Evolutionary conservation across 148 eudicot species (phyloP), one percentile per base, ranked within the genome.

Genomic region (Dysphania ambrosioides): DNA sequence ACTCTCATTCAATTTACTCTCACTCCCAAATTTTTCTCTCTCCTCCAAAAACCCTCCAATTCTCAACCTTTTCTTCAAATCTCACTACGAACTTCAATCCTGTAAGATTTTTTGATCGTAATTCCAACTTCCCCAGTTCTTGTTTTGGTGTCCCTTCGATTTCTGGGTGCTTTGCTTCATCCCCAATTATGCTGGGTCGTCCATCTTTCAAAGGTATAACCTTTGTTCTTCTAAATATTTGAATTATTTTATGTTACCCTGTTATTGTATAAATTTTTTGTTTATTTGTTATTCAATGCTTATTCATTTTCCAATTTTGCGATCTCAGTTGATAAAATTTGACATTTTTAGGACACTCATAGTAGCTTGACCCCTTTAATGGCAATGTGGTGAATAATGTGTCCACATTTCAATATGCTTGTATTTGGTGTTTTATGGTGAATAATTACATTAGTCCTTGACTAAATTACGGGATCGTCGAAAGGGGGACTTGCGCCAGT

Each of bases 171-270:
- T 78, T 75, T 51, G 71, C 30, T 59, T 51, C 70, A 21, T 32
- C 68, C 55, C 74, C 78, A 18, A 8, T 80, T 58, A 74, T 82
- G 79, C 27, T 66, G 82, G 75, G 68, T 72, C 82, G 69, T 79
- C 40, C 77, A 72, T 74, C 72, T 72, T 68, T 76, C 32, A 79
- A 62, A 71, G 72, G 47, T 40, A 75, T 63, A 79, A 83, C 47
- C 60, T 59, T 56, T 74, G 36, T 29, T 57, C 23, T 21, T 34
- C 38, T 4, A 11, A 66, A 5, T 8, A 24, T 19, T 21, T 42
- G 11, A 16, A 13, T 42, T 31, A 3, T 16, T 55, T 24, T 27
- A n/a, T n/a, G n/a, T n/a, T n/a, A n/a, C 6, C 41, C 15, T 12
- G 32, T 27, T 13, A 64, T 31, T 23, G 55, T 18, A n/a, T n/a